Base-by-base conservation (phyloP, 192 early-diverging fungal genomes). In the Gamsiella multidivaricata region DNA sequence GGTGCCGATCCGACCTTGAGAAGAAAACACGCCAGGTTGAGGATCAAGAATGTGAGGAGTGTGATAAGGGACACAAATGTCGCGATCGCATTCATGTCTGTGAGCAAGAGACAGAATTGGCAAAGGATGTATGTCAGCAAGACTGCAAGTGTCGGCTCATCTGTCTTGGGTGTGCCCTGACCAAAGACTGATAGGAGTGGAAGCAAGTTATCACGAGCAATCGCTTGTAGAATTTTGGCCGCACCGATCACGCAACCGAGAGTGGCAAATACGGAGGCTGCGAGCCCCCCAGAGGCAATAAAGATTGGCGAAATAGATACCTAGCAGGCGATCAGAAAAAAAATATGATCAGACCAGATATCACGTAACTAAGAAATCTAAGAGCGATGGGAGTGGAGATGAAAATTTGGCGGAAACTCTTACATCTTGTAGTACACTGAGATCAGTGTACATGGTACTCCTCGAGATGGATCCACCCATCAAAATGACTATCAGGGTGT, bases 1-100 rank as follows among this genome's bases (percentile, higher is more conserved):
- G 88, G 87, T 11, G 90, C 87, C 1, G 88, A 83, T 5, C 86
- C 83, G 47, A 89, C 78, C 65, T 87, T 89, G 49, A 91, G 87
- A 28, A 91, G 80, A 47, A 86, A 69, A 57, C 89, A 90, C 20
- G 90, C 90, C 31, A 91, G 61, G 61, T 91, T 91, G 54, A 90
- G 78, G 57, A 87, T 85, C 45, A 79, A 75, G 70, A 87, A 91
- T 42, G 86, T 89, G 57, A 91, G 76, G 29, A 91, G 82, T 31
- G 85, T 86, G 28, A 87, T 85, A 80, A 89, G 84, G 7, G 90
- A 90, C 17, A 89, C 87, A 64, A 86, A 88, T 2, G 87, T 87
- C 10, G 90, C 90, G 5, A 91, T 87, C 0, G 81, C 84, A 65
- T 91, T 89, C 53, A 90, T 87, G 68, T 87, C 83, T 25, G 86